Evolutionary conservation across 345 rosid genomes (phyloP).

Genomic region (Populus davidiana): DNA sequence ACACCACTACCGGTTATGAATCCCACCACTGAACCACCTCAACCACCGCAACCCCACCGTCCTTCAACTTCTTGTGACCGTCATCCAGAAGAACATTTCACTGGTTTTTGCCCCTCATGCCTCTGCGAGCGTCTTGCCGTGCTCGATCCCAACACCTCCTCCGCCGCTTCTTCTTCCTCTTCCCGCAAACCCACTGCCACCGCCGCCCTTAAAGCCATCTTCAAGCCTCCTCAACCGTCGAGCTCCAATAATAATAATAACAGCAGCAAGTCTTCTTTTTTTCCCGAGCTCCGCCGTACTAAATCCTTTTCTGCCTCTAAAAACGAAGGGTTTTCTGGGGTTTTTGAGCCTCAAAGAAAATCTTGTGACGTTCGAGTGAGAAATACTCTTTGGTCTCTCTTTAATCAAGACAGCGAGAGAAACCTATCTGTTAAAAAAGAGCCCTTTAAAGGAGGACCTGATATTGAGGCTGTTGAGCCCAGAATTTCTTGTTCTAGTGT

Average conservation of each 20-base stretch:
- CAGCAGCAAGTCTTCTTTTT: conserved; percentile 28
- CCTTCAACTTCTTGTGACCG: conserved; percentile 82
- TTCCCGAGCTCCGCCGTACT: conserved; percentile 87
- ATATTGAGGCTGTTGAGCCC: conserved; percentile 34
- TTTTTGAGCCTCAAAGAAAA: conserved; percentile 91
- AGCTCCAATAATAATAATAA: not conserved
- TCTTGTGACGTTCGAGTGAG: conserved; percentile 95
- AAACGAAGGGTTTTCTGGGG: conserved; percentile 80
- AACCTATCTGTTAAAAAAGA: conserved; percentile 32
- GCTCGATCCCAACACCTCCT: conserved; percentile 49
- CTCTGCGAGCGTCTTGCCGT: conserved; percentile 93
- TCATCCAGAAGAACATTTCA: conserved; percentile 85
- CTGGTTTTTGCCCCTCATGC: conserved; percentile 93
- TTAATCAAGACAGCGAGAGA: conserved; percentile 59
- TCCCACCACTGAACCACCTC: conserved; percentile 67
- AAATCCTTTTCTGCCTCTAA: conserved; percentile 91
- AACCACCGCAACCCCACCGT: conserved; percentile 80
- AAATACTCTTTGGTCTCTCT: conserved; percentile 74
- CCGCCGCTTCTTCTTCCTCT: conserved; percentile 42
- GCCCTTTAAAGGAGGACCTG: conserved; percentile 14
- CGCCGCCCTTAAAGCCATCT: conserved; percentile 59
- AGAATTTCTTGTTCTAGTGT: conserved; percentile 43
- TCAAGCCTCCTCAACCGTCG: conserved; percentile 34
- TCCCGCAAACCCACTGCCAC: conserved; percentile 57
- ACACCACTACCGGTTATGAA: conserved; percentile 72